Percentiles rank a stretch among this genome's conserved stretches.
Conservation (phyloP, 169 alveolate genomes). For the Eimeria zaria region DNA sequence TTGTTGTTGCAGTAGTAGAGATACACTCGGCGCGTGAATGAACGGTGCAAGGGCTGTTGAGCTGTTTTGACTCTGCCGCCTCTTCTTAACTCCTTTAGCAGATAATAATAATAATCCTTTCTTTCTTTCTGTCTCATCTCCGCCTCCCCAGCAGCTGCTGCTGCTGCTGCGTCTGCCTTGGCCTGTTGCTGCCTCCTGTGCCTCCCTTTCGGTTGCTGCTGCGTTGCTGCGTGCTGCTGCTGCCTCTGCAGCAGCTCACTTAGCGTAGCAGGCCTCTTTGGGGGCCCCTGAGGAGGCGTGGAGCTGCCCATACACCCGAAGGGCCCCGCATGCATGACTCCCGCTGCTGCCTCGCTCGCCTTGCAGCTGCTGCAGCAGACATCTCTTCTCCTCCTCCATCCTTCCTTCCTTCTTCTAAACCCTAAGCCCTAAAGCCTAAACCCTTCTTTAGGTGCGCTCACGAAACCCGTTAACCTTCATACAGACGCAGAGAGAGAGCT, state of each 20-base stretch:
- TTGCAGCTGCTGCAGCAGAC: background rate
- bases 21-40: background rate
- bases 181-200: background rate
- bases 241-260: background rate
- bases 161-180: background rate
- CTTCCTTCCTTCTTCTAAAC: background rate
- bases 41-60: conserved; percentile 8
- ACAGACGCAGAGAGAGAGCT: background rate
- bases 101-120: background rate
- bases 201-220: background rate
- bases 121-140: conserved; percentile 6
- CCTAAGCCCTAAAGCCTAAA: no score
- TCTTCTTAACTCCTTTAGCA: background rate
- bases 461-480: background rate
- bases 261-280: background rate
- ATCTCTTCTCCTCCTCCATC: background rate
- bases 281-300: conserved; percentile 16
- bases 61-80: background rate
- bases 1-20: background rate
- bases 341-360: background rate
- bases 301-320: background rate
- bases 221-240: background rate
- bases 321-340: background rate
- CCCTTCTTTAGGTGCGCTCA: background rate
- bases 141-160: background rate